These are phyloP conservation scores for Cicer judaicum DNA, from an alignment of 306 rosid species.

Conservation along the genomic window DNA sequence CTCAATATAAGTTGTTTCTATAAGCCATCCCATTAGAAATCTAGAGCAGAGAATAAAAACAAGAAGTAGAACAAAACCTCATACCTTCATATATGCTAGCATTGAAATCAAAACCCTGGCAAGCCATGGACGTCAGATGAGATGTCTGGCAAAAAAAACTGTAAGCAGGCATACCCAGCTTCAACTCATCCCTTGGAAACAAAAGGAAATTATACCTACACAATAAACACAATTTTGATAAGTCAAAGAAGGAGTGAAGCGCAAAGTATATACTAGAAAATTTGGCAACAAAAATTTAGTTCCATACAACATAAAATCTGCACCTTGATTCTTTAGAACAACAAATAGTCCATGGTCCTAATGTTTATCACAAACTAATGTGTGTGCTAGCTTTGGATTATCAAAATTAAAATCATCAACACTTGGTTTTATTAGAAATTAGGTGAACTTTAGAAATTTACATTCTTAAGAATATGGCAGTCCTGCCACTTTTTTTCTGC, in stretches of 20 bases:
- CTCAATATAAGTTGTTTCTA: not conserved
- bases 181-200: constrained; percentile 89
- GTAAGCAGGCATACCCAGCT: constrained; percentile 81
- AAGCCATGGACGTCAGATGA: constrained; percentile 72
- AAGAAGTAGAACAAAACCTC: constrained; percentile 27
- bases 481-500: not conserved
- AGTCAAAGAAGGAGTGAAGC: not conserved
- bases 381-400: not conserved
- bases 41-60: not conserved
- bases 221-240: constrained; percentile 30
- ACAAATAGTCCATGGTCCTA: not conserved
- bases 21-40: not conserved
- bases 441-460: not conserved
- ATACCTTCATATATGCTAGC: constrained; percentile 88
- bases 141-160: constrained; percentile 81
- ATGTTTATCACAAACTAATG: constrained; percentile 6
- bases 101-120: constrained; percentile 85
- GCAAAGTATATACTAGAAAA: not conserved
- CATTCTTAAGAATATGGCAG: not conserved
- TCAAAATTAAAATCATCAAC: not conserved
- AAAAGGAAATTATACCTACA: constrained; percentile 81
- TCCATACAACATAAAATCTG: not conserved
- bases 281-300: not conserved
- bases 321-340: not conserved
- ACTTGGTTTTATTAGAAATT: not conserved